Conservation (phyloP, 2,329 filamentous ascomycete genomes). For the Aspergillus jensenii region DNA sequence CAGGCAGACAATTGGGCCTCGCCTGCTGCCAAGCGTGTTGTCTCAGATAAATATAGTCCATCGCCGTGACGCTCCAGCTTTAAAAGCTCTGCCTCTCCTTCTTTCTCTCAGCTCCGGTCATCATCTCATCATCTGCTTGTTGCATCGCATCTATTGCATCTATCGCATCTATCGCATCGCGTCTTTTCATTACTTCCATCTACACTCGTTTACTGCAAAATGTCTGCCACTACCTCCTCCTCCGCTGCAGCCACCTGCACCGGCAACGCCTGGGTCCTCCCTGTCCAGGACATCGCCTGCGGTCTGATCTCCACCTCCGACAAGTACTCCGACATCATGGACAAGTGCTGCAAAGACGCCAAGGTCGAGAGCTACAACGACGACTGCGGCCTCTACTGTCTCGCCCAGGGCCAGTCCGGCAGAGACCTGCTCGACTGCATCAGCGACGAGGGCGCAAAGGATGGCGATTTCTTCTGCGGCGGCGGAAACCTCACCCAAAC, state of each 20-base stretch:
- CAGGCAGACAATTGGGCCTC: not conserved
- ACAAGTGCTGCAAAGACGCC: constrained; percentile 48
- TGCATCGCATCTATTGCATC: no score
- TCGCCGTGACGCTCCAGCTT: not conserved
- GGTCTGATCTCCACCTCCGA: constrained; percentile 38
- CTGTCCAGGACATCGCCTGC: constrained; percentile 47
- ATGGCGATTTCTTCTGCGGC: constrained; percentile 48
- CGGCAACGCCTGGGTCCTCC: constrained; percentile 41
- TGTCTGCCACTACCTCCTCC: constrained; percentile 25
- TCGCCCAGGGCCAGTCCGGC: constrained; percentile 42
- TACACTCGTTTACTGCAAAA: constrained; percentile 11
- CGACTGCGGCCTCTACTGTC: constrained; percentile 54
- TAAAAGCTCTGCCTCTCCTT: not conserved
- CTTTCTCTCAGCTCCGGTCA: not conserved
- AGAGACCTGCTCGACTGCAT: constrained; percentile 42
- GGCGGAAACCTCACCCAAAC: constrained; percentile 41
- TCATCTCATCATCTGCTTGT: not conserved
- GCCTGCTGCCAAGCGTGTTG: not conserved
- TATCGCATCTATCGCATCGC: no score
- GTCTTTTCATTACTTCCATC: not conserved
- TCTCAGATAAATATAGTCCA: not conserved
- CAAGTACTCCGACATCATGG: constrained; percentile 47
- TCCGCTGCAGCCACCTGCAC: constrained; percentile 22
- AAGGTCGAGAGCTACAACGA: constrained; percentile 48
- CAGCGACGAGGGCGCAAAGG: constrained; percentile 37